A percentile compares a stretch with the other conserved stretches of the same genome.
Conservation (phyloP, 164 flowering plant species). For the Platanus orientalis region DNA sequence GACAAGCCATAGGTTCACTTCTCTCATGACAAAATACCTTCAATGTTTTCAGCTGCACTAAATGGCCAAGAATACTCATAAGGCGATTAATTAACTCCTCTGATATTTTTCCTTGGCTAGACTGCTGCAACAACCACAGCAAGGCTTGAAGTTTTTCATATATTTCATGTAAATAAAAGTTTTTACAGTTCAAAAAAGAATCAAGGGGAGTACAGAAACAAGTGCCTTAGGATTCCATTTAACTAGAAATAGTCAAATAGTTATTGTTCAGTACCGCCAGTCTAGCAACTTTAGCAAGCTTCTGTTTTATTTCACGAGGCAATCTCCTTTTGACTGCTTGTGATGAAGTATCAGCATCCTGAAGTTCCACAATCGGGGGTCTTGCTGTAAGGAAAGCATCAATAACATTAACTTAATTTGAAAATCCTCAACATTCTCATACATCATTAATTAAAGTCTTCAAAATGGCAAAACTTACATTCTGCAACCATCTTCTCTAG, state of each 20-base stretch:
- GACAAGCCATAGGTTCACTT: neutral
- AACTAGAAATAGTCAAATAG: slow-evolving; percentile 7
- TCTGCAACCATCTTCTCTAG: slow-evolving; percentile 83
- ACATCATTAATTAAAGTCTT: neutral
- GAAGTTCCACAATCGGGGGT: slow-evolving; percentile 66
- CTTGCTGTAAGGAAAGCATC: slow-evolving; percentile 58
- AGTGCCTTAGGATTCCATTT: neutral
- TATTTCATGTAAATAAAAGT: neutral
- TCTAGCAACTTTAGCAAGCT: slow-evolving; percentile 98
- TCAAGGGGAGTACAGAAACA: slow-evolving; percentile 1
- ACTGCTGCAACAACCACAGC: slow-evolving; percentile 47
- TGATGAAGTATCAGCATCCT: slow-evolving; percentile 63
- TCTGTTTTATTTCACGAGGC: slow-evolving; percentile 86
- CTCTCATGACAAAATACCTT: slow-evolving; percentile 38
- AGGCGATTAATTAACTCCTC: slow-evolving; percentile 74
- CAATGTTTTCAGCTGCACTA: slow-evolving; percentile 80
- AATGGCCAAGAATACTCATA: slow-evolving; percentile 85
- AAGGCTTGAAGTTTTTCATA: neutral
- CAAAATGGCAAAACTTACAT: slow-evolving; percentile 41
- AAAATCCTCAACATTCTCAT: neutral
- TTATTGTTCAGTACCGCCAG: slow-evolving; percentile 60
- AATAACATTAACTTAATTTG: slow-evolving; percentile 1
- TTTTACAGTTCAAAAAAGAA: neutral
- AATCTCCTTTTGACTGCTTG: slow-evolving; percentile 87
- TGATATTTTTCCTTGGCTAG: slow-evolving; percentile 79